phyloP scores from a whole-genome alignment of 2,329 filamentous ascomycete genomes.

The Trichoderma citrinoviride region DNA sequence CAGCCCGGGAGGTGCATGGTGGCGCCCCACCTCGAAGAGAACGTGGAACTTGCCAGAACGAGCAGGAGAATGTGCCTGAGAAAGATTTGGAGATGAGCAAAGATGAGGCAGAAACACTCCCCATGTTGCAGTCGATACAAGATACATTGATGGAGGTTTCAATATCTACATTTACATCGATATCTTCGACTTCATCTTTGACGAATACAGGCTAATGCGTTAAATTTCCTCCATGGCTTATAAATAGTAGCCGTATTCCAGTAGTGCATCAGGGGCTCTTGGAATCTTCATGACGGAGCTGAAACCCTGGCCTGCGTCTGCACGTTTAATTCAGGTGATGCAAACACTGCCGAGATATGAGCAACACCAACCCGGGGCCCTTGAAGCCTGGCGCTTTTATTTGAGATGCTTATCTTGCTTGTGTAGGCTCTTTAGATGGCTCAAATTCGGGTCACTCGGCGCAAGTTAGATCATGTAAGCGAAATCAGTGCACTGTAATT shows the following conservation, averaged over 20 bases:
- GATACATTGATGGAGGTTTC: too few species aligned
- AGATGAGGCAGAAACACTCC: too few species aligned
- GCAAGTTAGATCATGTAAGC: too few species aligned
- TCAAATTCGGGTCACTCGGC: too few species aligned
- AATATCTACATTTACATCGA: not conserved
- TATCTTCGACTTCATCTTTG: not conserved
- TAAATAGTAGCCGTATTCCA: not conserved
- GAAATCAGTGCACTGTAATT: too few species aligned
- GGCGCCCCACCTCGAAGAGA: not conserved
- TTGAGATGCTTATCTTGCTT: too few species aligned
- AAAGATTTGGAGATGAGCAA: not conserved
- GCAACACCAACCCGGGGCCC: not conserved
- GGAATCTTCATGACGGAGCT: not conserved
- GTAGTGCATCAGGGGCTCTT: not conserved
- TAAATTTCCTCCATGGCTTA: not conserved
- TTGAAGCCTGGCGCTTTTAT: not conserved
- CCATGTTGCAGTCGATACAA: too few species aligned
- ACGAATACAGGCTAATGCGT: not conserved
- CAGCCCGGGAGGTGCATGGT: not conserved
- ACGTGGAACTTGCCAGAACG: not conserved
- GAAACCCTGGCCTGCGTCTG: not conserved
- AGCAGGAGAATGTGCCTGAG: not conserved
- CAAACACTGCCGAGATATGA: not conserved
- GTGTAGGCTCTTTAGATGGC: not conserved
- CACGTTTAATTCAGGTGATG: not conserved